Conservation (phyloP, 2,329 filamentous ascomycete species). For the Beauveria asiatica region DNA sequence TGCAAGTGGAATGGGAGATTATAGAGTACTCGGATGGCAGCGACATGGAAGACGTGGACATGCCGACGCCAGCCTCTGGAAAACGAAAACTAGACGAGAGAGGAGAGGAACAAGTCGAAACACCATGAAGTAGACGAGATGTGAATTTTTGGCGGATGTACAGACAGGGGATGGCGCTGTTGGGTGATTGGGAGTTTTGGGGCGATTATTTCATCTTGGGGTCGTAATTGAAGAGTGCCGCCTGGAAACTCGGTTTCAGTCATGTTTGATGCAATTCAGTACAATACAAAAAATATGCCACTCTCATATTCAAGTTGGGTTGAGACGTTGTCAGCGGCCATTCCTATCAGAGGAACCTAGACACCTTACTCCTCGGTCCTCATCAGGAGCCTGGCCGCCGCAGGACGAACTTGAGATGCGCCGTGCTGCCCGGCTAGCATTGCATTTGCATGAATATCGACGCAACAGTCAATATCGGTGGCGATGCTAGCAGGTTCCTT, state of each 20-base stretch:
- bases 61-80: slow-evolving; percentile 25
- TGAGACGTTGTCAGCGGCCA: too few relatives aligned
- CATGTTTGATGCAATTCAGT: too few relatives aligned
- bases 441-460: background rate
- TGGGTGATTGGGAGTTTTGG: background rate
- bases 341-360: too few relatives aligned
- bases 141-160: background rate
- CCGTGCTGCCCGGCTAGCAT: background rate
- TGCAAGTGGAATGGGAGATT: slow-evolving; percentile 75
- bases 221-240: background rate
- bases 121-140: background rate
- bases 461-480: background rate
- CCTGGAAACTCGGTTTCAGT: too few relatives aligned
- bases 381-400: background rate
- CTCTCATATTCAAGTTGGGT: too few relatives aligned
- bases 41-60: slow-evolving; percentile 28
- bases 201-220: background rate
- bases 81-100: slow-evolving; percentile 43
- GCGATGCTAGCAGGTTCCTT: background rate
- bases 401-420: too few relatives aligned
- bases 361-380: background rate
- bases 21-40: slow-evolving; percentile 56
- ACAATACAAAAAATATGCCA: too few relatives aligned
- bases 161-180: background rate
- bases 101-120: background rate